Evolutionary conservation across 352 stramenopile species (phyloP).

Genomic region (Phytopythium oedochilum): DNA sequence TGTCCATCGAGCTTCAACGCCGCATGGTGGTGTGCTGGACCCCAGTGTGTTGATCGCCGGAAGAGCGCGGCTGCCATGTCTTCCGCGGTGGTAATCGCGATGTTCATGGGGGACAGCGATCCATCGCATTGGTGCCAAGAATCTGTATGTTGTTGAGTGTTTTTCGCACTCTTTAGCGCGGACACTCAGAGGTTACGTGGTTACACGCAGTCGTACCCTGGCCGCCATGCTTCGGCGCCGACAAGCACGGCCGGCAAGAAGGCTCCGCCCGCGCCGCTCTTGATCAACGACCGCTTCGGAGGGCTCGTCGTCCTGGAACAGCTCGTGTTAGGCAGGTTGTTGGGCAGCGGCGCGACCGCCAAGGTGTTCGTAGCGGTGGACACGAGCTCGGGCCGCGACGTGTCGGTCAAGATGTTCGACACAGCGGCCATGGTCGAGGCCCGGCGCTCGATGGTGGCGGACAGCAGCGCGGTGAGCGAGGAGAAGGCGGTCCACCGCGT

Average conservation of each 20-base stretch:
- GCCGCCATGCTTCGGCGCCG: slow-evolving; percentile 7
- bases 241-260: background rate
- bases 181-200: background rate
- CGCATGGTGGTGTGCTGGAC: too few relatives aligned
- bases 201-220: background rate
- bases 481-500: slow-evolving; percentile 75
- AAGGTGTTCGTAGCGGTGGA: slow-evolving; percentile 73
- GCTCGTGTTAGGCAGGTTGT: slow-evolving; percentile 53
- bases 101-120: too few relatives aligned
- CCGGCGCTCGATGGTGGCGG: slow-evolving; percentile 69
- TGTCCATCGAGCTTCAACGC: too few relatives aligned
- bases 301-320: too few relatives aligned
- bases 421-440: slow-evolving; percentile 78
- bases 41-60: too few relatives aligned
- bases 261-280: slow-evolving; percentile 9
- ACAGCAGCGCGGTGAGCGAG: slow-evolving; percentile 38
- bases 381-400: slow-evolving; percentile 29
- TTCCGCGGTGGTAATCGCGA: too few relatives aligned
- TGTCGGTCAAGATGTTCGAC: slow-evolving; percentile 83
- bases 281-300: slow-evolving; percentile 60
- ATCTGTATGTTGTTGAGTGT: too few relatives aligned
- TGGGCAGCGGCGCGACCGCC: slow-evolving; percentile 69
- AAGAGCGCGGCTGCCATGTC: too few relatives aligned
- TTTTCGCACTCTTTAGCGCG: too few relatives aligned
- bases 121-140: too few relatives aligned